Base-by-base conservation (phyloP, 805 yeast genomes). In the Candida sonorensis region DNA sequence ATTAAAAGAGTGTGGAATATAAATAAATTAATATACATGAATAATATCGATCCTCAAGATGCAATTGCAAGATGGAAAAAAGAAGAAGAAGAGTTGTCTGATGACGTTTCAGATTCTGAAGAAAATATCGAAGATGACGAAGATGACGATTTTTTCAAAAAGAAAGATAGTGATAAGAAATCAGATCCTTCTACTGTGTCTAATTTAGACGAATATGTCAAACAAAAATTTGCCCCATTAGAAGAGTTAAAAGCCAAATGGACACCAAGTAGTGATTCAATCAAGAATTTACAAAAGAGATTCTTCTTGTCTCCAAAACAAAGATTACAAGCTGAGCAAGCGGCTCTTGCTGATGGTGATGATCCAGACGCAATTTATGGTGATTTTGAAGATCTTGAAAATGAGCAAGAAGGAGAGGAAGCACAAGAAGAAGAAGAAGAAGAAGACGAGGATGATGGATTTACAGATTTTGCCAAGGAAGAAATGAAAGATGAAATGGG, bases 21-120 rank as follows among this genome's bases (percentile, higher is more conserved):
- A 40, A 77, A 80, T 45, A 84, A 82, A 50, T 61, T 90, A 35
- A 62, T 92, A 4, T 90, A 92, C 55, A 68, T 82, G 73, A 77
- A 80, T 36, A 81, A 84, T 44, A 66, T 86, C 26, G 73, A 76
- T 10, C 88, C 97, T 0, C 65, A 61, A 1, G 92, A 81, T 41
- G 92, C 72, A 21, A 64, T 85, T 29, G 63, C 62, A 25, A 71
- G 88, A 57, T 84, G 94, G 94, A 74, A 57, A 43, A 66, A 70
- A 20, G 75, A 73, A 45, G 67, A 64, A 24, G 56, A 48, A 2
- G 64, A 61, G n/a, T 64, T 62, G 8, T 65, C 60, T 4, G 66
- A 63, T 4, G 65, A 46, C 15, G 20, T 32, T 22, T 36, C 42
- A 7, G 58, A 56, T 17, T 69, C 62, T 14, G 66, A 65, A 29